phyloP scores from a whole-genome alignment of 2,329 filamentous ascomycete genomes.

The Colletotrichum siamense region DNA sequence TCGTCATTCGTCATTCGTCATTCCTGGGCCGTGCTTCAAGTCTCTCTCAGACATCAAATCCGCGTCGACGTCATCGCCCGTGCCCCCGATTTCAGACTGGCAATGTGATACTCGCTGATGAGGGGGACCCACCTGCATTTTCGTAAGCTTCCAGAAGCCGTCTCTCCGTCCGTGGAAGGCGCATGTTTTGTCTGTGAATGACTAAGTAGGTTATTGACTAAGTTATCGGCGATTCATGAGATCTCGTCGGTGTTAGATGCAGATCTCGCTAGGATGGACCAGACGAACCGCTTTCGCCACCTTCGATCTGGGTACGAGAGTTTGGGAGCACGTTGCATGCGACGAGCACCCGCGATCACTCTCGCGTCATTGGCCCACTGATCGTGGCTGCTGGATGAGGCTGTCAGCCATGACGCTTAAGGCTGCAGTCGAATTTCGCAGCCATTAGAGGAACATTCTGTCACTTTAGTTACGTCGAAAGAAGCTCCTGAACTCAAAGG shows the following conservation, averaged over 20 bases:
- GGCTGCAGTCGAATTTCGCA: too few relatives aligned
- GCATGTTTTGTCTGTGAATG: rapidly evolving
- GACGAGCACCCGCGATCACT: neutral
- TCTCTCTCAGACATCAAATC: neutral
- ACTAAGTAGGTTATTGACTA: neutral
- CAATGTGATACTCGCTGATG: neutral
- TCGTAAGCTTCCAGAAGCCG: neutral
- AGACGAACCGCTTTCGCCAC: neutral
- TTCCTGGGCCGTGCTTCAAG: neutral
- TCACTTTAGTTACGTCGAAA: too few relatives aligned
- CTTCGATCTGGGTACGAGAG: neutral
- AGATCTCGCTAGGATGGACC: neutral
- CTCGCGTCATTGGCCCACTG: neutral
- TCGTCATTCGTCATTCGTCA: neutral
- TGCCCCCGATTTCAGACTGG: neutral
- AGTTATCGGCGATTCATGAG: neutral
- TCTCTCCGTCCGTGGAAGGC: neutral
- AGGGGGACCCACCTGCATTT: neutral
- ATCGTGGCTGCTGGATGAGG: rapidly evolving
- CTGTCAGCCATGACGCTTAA: neutral
- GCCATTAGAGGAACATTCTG: too few relatives aligned
- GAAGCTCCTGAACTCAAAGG: too few relatives aligned
- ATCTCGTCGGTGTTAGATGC: neutral
- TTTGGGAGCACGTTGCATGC: neutral
- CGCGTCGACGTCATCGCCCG: neutral